A percentile compares a stretch with the other conserved stretches of the same genome.
Conservation (phyloP, 2,329 filamentous ascomycete species). For the Penicillium palitans region DNA sequence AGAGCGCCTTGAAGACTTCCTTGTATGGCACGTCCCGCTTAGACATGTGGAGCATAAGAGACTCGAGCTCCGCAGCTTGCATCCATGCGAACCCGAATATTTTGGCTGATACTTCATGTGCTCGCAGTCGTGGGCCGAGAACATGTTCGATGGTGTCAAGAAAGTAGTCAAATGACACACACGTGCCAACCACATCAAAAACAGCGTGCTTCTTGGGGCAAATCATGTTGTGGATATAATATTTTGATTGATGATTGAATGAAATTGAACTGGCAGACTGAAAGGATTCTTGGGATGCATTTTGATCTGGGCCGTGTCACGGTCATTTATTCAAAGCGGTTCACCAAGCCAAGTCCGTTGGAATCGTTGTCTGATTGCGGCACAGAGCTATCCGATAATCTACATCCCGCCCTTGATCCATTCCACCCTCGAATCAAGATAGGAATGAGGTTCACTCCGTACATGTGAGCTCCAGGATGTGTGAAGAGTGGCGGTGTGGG, state of each 20-base stretch:
- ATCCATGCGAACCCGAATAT: conserved; percentile 49
- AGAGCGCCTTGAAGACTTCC: conserved; percentile 42
- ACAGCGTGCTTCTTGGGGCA: conserved; percentile 46
- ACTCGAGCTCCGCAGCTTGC: conserved; percentile 47
- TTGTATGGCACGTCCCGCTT: conserved; percentile 45
- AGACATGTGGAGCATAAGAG: conserved; percentile 48
- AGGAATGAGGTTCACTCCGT: neutral
- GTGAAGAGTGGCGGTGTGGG: neutral
- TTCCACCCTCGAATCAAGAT: neutral
- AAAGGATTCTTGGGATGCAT: neutral
- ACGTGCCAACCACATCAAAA: conserved; percentile 55
- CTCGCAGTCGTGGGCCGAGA: conserved; percentile 40
- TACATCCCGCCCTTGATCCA: neutral
- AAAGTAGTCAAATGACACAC: conserved; percentile 48
- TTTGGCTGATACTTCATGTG: conserved; percentile 37
- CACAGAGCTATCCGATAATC: neutral
- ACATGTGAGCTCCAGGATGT: neutral
- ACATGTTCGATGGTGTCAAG: conserved; percentile 39
- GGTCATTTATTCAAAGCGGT: neutral
- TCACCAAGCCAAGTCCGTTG: neutral
- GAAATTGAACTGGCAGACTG: neutral
- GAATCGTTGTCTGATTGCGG: neutral
- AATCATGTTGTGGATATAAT: neutral
- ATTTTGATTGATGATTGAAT: neutral
- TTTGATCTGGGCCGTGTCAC: too few species aligned